Evolutionary conservation across 2,329 filamentous ascomycete genomes (phyloP).

Genomic region (Xylariales sp.): DNA sequence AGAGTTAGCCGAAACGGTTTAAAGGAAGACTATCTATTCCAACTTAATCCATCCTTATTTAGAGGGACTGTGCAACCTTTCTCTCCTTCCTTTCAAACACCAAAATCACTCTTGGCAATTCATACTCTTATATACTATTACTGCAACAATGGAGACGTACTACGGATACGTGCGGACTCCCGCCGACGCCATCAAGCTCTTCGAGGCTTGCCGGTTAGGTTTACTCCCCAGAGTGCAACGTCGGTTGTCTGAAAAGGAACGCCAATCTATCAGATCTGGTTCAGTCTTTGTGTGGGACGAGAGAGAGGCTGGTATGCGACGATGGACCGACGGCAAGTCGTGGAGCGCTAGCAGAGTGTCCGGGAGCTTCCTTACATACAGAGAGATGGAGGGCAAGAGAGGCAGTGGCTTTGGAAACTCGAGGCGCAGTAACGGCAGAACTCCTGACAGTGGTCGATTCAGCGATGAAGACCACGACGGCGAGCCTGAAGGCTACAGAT

Average conservation of each 20-base stretch:
- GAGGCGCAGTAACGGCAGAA: slow-evolving; percentile 63
- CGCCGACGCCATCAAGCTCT: slow-evolving; percentile 94
- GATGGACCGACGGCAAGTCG: slow-evolving; percentile 98
- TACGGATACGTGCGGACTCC: slow-evolving; percentile 94
- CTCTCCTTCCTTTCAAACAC: slow-evolving; percentile 5
- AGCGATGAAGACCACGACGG: slow-evolving; percentile 83
- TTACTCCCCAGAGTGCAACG: slow-evolving; percentile 88
- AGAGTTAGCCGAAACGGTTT: slow-evolving; percentile 10
- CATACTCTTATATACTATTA: slow-evolving; percentile 11
- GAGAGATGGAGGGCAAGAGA: slow-evolving; percentile 98
- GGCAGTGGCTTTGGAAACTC: slow-evolving; percentile 67
- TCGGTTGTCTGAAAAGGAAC: slow-evolving; percentile 91
- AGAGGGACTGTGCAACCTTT: slow-evolving; percentile 3
- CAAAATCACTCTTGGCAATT: slow-evolving; percentile 4
- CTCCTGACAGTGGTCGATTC: slow-evolving; percentile 74
- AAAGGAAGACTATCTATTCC: slow-evolving; percentile 9
- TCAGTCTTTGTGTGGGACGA: slow-evolving; percentile 99
- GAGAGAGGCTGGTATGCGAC: slow-evolving; percentile 92
- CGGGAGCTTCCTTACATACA: slow-evolving; percentile 93
- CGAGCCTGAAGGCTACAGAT: slow-evolving; percentile 86
- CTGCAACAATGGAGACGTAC: slow-evolving; percentile 81
- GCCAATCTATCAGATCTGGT: slow-evolving; percentile 90
- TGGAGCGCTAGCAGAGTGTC: slow-evolving; percentile 98
- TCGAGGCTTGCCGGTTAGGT: slow-evolving; percentile 90
- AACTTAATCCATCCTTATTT: slow-evolving; percentile 6